Evolutionary conservation across 768 basidiomycete species (phyloP).

Genomic region (Leccinum uliginosum): DNA sequence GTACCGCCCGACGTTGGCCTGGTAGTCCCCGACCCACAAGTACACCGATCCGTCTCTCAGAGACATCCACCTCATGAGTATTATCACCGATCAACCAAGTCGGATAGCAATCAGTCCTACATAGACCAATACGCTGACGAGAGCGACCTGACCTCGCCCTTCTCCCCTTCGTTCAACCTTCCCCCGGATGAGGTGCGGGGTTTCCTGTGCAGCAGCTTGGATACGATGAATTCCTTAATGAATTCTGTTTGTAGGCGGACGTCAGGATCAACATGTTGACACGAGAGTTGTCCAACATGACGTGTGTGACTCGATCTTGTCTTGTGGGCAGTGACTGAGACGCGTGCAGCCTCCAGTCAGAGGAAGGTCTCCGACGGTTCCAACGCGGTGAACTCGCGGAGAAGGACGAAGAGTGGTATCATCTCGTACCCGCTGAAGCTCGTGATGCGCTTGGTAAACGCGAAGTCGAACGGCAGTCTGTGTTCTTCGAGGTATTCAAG

Average conservation of each 20-base stretch:
- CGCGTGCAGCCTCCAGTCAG: constrained; percentile 49
- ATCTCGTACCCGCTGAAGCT: constrained; percentile 70
- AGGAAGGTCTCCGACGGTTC: constrained; percentile 61
- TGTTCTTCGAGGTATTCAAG: constrained; percentile 86
- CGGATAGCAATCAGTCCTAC: constrained; percentile 30
- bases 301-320: constrained; percentile 31
- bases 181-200: constrained; percentile 35
- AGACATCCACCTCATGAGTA: constrained; percentile 26
- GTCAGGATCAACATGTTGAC: constrained; percentile 26
- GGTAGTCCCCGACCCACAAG: constrained; percentile 44
- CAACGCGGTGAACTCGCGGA: constrained; percentile 62
- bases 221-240: constrained; percentile 3
- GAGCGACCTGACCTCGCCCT: constrained; percentile 29
- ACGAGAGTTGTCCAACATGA: constrained; percentile 34
- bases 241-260: constrained; percentile 23
- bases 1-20: constrained; percentile 34
- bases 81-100: constrained; percentile 38
- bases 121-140: constrained; percentile 13
- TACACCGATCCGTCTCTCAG: constrained; percentile 44
- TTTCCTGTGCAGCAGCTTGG: constrained; percentile 23
- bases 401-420: constrained; percentile 79
- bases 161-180: constrained; percentile 34
- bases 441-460: constrained; percentile 64
- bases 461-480: constrained; percentile 82
- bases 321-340: constrained; percentile 9